Conservation (phyloP, 2,329 filamentous ascomycete species). For the Talaromyces sp. region DNA sequence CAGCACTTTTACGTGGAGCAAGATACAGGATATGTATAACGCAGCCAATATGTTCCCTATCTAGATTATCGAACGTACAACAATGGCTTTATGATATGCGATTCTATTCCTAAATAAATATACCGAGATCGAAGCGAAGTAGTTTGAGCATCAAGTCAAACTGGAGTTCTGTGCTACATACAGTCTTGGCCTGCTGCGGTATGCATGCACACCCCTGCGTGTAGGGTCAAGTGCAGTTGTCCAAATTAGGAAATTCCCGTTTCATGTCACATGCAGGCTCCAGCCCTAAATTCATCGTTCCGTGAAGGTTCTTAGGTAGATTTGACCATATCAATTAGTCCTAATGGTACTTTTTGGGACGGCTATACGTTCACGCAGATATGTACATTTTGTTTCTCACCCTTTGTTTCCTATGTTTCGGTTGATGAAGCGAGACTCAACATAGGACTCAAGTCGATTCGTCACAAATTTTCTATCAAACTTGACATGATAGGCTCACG, state of each 20-base stretch:
- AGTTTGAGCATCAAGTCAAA: not conserved
- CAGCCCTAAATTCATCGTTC: not conserved
- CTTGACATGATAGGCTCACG: not conserved
- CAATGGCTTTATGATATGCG: not conserved
- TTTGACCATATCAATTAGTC: not conserved
- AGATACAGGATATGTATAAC: conserved; percentile 6
- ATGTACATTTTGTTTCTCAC: not conserved
- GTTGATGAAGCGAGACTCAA: not conserved
- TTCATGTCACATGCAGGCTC: not conserved
- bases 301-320: not conserved
- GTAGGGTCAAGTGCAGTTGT: not conserved
- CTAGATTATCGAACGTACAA: not conserved
- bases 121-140: not conserved
- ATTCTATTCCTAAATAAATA: not conserved
- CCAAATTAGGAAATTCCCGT: not conserved
- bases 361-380: not conserved
- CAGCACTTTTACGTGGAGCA: not conserved
- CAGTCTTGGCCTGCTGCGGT: not conserved
- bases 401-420: not conserved
- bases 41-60: not conserved
- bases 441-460: not conserved
- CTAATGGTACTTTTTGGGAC: not conserved
- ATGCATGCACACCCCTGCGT: not conserved
- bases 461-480: too few relatives aligned
- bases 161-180: not conserved